Evolutionary conservation across 116 monocot species (phyloP).

Genomic region (Iris pallida): DNA sequence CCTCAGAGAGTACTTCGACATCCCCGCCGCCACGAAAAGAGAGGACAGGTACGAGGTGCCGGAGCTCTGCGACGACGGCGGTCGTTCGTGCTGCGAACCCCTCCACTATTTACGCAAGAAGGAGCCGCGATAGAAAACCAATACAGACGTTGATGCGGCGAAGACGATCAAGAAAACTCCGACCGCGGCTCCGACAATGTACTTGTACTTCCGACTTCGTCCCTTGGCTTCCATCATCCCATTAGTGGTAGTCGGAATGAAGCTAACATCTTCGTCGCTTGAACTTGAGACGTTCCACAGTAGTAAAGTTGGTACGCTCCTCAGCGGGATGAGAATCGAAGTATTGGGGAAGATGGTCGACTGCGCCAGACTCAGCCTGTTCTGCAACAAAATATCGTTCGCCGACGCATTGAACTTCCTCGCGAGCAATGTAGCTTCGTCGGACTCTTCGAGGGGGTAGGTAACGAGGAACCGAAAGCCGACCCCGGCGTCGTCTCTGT

Average conservation of each 20-base stretch:
- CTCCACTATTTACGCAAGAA: no score
- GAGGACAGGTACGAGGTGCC: slow-evolving; percentile 13
- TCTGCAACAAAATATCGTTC: slow-evolving; percentile 15
- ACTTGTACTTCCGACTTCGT: neutral
- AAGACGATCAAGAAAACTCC: neutral
- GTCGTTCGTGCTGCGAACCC: no score
- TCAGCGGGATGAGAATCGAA: slow-evolving; percentile 20
- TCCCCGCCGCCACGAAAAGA: slow-evolving; percentile 14
- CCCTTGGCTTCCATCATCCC: neutral
- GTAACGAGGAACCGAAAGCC: slow-evolving; percentile 27
- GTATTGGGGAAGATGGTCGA: slow-evolving; percentile 12
- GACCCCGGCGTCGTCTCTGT: slow-evolving; percentile 9
- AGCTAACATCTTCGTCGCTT: neutral
- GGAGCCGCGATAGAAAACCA: neutral
- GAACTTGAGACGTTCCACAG: slow-evolving; percentile 6
- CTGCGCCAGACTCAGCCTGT: neutral
- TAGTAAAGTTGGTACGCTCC: slow-evolving; percentile 1
- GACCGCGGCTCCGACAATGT: neutral
- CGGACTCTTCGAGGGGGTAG: slow-evolving; percentile 15
- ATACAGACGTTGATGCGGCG: neutral
- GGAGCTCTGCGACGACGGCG: neutral
- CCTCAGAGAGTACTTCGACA: slow-evolving; percentile 24
- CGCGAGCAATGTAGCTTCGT: neutral
- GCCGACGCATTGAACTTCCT: slow-evolving; percentile 12
- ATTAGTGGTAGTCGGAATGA: neutral